These are phyloP conservation scores for Dictyostelium intermedium DNA, from an alignment of 78 protist species.

Conservation along the genomic window DNA sequence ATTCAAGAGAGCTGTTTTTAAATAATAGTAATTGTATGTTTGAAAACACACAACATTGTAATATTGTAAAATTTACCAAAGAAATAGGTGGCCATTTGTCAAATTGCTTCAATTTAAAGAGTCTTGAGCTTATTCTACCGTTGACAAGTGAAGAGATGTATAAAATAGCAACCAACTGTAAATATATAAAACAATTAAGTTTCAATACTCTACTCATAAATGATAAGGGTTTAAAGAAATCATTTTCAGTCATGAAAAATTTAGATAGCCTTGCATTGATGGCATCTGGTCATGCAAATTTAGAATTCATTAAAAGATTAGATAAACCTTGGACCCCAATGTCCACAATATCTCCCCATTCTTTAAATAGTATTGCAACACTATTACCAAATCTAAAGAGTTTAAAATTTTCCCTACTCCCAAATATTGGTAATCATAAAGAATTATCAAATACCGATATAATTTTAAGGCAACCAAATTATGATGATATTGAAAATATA, in stretches of 20 bases:
- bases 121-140: slow-evolving; percentile 8
- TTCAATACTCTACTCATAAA: slow-evolving; percentile 26
- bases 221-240: slow-evolving; percentile 19
- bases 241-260: background rate
- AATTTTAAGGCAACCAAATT: background rate
- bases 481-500: background rate
- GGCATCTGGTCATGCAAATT: slow-evolving; percentile 4
- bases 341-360: slow-evolving; percentile 3
- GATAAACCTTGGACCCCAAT: background rate
- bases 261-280: slow-evolving; percentile 30
- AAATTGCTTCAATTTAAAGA: background rate
- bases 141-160: slow-evolving; percentile 25
- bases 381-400: slow-evolving; percentile 10
- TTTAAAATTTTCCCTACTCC: slow-evolving; percentile 36
- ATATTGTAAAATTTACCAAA: slow-evolving; percentile 9
- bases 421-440: slow-evolving; percentile 35
- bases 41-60: background rate
- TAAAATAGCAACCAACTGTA: slow-evolving; percentile 34
- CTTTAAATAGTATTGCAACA: slow-evolving; percentile 19
- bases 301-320: slow-evolving; percentile 3
- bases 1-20: background rate
- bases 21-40: background rate
- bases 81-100: background rate
- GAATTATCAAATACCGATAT: background rate
- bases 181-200: background rate